These are phyloP conservation scores for Penicillium paradoxum DNA, from an alignment of 495 filamentous ascomycete species.

Conservation along the genomic window DNA sequence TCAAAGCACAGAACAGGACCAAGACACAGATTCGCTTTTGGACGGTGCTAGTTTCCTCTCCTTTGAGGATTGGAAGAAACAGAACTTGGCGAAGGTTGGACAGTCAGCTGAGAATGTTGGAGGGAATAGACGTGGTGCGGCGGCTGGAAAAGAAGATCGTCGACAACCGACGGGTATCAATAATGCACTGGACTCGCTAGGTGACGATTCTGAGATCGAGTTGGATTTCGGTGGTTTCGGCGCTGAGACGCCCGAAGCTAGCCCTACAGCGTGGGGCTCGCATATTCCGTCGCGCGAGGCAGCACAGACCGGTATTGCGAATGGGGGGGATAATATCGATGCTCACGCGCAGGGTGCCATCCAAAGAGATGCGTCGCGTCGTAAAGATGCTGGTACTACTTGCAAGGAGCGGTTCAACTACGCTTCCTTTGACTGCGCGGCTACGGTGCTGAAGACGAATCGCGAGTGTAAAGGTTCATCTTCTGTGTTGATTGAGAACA, in stretches of 20 bases:
- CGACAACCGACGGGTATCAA: constrained; percentile 50
- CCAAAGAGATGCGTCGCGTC: constrained; percentile 49
- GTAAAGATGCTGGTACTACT: constrained; percentile 90
- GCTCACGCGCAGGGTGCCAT: constrained; percentile 26
- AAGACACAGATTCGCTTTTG: constrained; percentile 63
- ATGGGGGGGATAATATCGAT: constrained; percentile 19
- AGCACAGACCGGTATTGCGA: constrained; percentile 25
- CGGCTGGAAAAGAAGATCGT: constrained; percentile 36
- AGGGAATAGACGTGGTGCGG: constrained; percentile 33
- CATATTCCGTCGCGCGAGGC: constrained; percentile 28
- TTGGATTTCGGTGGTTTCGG: constrained; percentile 77
- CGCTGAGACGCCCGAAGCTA: constrained; percentile 35
- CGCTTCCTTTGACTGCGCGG: constrained; percentile 93
- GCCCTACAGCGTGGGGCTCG: constrained; percentile 33
- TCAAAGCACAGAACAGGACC: constrained; percentile 31
- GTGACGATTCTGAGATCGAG: constrained; percentile 88
- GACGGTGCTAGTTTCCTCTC: constrained; percentile 87
- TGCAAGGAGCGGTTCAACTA: constrained; percentile 96
- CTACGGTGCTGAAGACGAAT: constrained; percentile 88
- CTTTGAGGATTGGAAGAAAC: constrained; percentile 97
- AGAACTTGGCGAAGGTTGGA: constrained; percentile 81
- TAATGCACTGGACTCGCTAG: constrained; percentile 67
- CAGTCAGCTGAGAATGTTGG: constrained; percentile 76
- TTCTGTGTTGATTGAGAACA: constrained; percentile 88
- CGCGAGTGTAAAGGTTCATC: constrained; percentile 75